phyloP scores from a whole-genome alignment of 2,329 filamentous ascomycete genomes.

The Diaporthe nobilis region DNA sequence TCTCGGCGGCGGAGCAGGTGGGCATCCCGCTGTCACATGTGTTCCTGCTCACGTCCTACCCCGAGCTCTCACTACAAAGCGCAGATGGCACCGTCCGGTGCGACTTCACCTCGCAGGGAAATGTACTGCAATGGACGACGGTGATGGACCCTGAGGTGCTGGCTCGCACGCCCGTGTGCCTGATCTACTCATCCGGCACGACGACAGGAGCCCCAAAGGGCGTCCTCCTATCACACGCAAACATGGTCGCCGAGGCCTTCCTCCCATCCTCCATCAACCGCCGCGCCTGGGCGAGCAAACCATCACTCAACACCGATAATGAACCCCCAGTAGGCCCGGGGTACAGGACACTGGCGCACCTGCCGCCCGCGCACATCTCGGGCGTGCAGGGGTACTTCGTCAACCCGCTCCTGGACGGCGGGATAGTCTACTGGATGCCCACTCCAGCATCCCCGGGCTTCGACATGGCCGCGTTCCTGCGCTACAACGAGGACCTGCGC shows the following conservation, averaged over 20 bases:
- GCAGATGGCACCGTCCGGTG: background rate
- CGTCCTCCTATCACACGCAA: background rate
- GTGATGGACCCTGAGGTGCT: background rate
- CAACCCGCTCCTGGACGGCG: constrained; percentile 14
- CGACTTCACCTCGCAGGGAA: background rate
- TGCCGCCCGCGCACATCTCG: background rate
- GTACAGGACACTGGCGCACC: constrained; percentile 10
- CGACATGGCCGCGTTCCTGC: constrained; percentile 3
- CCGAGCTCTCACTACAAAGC: background rate
- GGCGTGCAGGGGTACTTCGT: background rate
- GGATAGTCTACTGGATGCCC: background rate
- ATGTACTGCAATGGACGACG: background rate
- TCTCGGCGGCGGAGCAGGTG: background rate
- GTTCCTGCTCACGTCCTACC: background rate
- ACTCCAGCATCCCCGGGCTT: background rate
- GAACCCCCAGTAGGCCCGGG: too few species aligned
- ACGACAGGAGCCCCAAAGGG: background rate
- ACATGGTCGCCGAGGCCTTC: constrained; percentile 6
- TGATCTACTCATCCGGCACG: constrained; percentile 6
- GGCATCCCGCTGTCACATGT: background rate
- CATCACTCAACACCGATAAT: too few species aligned
- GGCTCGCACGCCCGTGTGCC: background rate
- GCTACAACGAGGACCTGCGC: background rate
- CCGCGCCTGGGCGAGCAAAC: background rate
- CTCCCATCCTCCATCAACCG: background rate